These are phyloP conservation scores for Brassica incana DNA, from an alignment of 345 rosid species.

Conservation along the genomic window DNA sequence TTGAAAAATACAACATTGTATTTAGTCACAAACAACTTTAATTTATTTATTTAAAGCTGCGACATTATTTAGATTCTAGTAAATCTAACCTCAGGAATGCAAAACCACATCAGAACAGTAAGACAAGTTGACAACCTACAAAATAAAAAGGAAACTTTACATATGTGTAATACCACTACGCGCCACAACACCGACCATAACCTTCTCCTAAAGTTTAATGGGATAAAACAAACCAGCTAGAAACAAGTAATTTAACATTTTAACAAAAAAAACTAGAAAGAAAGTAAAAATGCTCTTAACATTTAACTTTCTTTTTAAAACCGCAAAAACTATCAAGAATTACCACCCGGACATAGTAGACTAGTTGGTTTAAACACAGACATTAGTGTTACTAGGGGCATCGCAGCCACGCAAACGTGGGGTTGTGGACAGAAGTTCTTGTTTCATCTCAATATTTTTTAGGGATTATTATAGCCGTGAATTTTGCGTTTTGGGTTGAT, in stretches of 20 bases:
- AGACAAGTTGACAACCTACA: not conserved
- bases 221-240: not conserved
- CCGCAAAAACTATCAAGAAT: too few species aligned
- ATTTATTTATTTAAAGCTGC: not conserved
- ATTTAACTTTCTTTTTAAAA: too few species aligned
- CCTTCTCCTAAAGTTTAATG: not conserved
- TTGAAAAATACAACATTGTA: not conserved
- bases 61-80: not conserved
- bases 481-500: too few species aligned
- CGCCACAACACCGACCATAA: not conserved
- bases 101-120: constrained; percentile 2
- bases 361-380: too few species aligned
- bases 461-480: too few species aligned
- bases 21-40: not conserved
- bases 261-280: not conserved
- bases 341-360: too few species aligned
- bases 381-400: too few species aligned
- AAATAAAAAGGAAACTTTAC: not conserved
- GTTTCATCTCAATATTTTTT: too few species aligned
- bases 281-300: not conserved
- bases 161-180: not conserved
- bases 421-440: too few species aligned
- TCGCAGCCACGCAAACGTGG: too few species aligned
- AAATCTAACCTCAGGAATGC: not conserved
- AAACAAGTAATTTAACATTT: not conserved